Conservation (phyloP, 495 filamentous ascomycete species). For the Penicillium fimorum region DNA sequence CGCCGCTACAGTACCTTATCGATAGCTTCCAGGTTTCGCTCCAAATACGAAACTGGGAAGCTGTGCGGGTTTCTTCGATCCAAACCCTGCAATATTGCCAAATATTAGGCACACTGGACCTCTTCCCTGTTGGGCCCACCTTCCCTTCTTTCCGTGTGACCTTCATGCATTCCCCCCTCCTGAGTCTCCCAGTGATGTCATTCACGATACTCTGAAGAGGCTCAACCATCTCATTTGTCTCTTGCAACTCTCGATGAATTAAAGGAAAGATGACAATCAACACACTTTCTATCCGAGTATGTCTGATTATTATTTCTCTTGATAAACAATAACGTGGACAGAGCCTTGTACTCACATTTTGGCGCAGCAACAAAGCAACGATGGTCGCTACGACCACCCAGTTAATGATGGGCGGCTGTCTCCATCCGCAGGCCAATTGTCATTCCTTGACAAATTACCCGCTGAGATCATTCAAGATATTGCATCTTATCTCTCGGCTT, state of each 20-base stretch:
- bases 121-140: not conserved
- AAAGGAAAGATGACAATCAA: constrained; percentile 4
- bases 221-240: constrained; percentile 3
- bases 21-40: constrained; percentile 1
- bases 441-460: constrained; percentile 51
- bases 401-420: constrained; percentile 9
- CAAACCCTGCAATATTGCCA: not conserved
- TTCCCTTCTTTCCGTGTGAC: not conserved
- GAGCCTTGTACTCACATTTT: not conserved
- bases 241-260: not conserved
- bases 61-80: not conserved
- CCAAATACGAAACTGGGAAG: not conserved
- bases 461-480: constrained; percentile 63
- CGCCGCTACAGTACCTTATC: not conserved
- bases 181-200: constrained; percentile 25
- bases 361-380: constrained; percentile 11
- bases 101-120: not conserved
- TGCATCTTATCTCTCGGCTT: constrained; percentile 56
- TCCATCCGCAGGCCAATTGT: constrained; percentile 1
- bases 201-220: constrained; percentile 12
- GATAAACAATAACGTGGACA: no score
- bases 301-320: not conserved
- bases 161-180: constrained; percentile 11
- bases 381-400: not conserved
- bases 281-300: not conserved